Conservation (phyloP, 2,329 filamentous ascomycete genomes). For the Elsinoe australis region DNA sequence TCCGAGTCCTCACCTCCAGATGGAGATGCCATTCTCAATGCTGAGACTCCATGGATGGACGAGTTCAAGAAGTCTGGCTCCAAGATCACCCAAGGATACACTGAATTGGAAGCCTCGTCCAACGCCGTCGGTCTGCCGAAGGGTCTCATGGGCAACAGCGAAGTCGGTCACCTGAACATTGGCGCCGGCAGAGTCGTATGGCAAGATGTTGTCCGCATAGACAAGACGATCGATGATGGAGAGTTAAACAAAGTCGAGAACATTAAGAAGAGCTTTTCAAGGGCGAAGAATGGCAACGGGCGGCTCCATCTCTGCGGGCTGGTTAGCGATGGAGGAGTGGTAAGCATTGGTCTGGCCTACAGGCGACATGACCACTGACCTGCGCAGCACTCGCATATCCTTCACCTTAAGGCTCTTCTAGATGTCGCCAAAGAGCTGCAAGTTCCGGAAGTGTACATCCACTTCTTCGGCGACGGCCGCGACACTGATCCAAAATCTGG, state of each 20-base stretch:
- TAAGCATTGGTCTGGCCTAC: conserved; percentile 41
- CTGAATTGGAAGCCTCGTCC: conserved; percentile 90
- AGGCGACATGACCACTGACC: not conserved
- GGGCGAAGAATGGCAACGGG: conserved; percentile 80
- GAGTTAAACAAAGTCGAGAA: conserved; percentile 69
- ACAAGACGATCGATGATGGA: conserved; percentile 79
- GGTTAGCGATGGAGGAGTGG: conserved; percentile 88
- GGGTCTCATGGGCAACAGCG: conserved; percentile 97
- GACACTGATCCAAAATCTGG: conserved; percentile 97
- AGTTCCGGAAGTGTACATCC: conserved; percentile 88
- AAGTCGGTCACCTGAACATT: conserved; percentile 98
- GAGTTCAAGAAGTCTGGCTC: conserved; percentile 60
- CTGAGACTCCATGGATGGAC: conserved; percentile 92
- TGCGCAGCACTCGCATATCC: conserved; percentile 80
- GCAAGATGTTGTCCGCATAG: conserved; percentile 88
- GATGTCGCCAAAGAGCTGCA: conserved; percentile 81
- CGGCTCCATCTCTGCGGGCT: conserved; percentile 87
- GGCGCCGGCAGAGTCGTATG: conserved; percentile 95
- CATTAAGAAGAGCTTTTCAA: conserved; percentile 68
- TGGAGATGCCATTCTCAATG: conserved; percentile 91
- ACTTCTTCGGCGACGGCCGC: conserved; percentile 97
- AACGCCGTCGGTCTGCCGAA: conserved; percentile 92
- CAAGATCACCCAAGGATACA: conserved; percentile 73
- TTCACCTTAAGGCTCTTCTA: conserved; percentile 80
- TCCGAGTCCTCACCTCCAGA: conserved; percentile 70